Percentiles rank a stretch among this genome's conserved stretches.
Conservation (phyloP, 2,329 filamentous ascomycete species). For the Pseudocercospora crystallina region DNA sequence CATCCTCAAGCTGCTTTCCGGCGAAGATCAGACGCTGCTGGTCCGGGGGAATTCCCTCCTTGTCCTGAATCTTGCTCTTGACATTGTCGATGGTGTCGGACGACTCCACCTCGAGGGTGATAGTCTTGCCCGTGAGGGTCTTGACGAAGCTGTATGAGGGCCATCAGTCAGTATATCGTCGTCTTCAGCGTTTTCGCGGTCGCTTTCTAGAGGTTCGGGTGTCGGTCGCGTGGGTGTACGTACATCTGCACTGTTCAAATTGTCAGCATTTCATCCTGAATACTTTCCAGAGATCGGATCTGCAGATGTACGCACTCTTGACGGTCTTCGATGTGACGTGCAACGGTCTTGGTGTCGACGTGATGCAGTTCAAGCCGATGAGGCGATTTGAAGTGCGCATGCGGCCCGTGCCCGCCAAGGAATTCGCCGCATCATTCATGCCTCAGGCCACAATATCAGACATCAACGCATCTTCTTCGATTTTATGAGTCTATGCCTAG, state of each 20-base stretch:
- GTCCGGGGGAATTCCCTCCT: slow-evolving; percentile 97
- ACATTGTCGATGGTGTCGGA: slow-evolving; percentile 99
- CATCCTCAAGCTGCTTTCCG: slow-evolving; percentile 98
- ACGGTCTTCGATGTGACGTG: slow-evolving; percentile 23
- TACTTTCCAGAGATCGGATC: neutral
- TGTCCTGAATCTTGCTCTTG: slow-evolving; percentile 99
- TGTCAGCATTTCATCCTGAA: slow-evolving; percentile 23
- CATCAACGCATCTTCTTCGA: neutral
- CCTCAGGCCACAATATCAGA: neutral
- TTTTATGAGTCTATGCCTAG: slow-evolving; percentile 21
- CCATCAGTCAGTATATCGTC: slow-evolving; percentile 25
- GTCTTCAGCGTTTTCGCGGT: slow-evolving; percentile 5
- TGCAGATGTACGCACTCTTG: slow-evolving; percentile 25
- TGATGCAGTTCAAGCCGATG: slow-evolving; percentile 3
- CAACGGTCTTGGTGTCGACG: slow-evolving; percentile 9
- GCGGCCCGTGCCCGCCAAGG: neutral
- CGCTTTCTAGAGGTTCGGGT: slow-evolving; percentile 12
- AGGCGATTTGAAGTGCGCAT: slow-evolving; percentile 1
- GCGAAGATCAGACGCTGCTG: slow-evolving; percentile 99
- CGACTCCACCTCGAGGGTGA: slow-evolving; percentile 99
- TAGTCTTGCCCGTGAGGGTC: slow-evolving; percentile 99
- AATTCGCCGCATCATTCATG: neutral
- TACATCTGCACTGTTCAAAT: slow-evolving; percentile 35
- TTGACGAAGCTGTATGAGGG: slow-evolving; percentile 83
- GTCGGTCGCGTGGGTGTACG: slow-evolving; percentile 19